Conservation (phyloP, 2,329 filamentous ascomycete genomes). For the Pseudocercospora fuligena region DNA sequence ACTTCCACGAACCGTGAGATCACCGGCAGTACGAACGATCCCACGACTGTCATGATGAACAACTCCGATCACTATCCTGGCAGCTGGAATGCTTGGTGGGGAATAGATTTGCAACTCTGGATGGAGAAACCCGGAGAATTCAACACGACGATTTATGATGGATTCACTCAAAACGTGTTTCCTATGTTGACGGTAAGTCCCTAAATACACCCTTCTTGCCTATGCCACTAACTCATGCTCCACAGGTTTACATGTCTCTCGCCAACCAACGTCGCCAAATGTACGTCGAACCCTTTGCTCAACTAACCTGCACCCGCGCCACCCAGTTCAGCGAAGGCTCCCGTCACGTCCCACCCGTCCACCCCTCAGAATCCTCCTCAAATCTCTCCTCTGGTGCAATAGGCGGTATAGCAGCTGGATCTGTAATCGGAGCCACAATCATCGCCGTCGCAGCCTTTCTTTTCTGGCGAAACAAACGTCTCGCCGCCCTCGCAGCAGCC, state of each 20-base stretch:
- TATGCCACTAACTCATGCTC: not conserved
- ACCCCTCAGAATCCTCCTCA: not conserved
- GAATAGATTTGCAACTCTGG: not conserved
- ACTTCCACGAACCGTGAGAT: not conserved
- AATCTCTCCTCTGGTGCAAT: not conserved
- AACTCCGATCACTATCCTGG: not conserved
- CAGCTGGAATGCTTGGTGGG: slow-evolving; percentile 6
- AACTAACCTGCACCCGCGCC: not conserved
- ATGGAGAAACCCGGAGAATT: not conserved
- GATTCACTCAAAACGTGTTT: not conserved
- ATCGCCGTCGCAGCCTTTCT: not conserved
- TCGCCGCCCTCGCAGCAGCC: not conserved
- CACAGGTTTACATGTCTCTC: not conserved
- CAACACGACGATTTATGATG: not conserved
- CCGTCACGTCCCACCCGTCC: not conserved
- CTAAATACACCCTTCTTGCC: too few relatives aligned
- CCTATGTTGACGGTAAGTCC: not conserved
- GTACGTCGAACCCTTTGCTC: not conserved
- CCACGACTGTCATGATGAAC: not conserved
- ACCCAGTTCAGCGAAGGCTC: not conserved
- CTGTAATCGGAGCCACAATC: not conserved
- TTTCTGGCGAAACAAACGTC: not conserved
- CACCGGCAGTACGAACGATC: not conserved
- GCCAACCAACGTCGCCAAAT: not conserved
- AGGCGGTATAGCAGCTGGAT: slow-evolving; percentile 1